Percentiles rank a stretch among this genome's conserved stretches.
Evolutionary conservation across 371 early-diverging fungal species (phyloP).

Genomic region (Thermomucor indicae-seudaticae): DNA sequence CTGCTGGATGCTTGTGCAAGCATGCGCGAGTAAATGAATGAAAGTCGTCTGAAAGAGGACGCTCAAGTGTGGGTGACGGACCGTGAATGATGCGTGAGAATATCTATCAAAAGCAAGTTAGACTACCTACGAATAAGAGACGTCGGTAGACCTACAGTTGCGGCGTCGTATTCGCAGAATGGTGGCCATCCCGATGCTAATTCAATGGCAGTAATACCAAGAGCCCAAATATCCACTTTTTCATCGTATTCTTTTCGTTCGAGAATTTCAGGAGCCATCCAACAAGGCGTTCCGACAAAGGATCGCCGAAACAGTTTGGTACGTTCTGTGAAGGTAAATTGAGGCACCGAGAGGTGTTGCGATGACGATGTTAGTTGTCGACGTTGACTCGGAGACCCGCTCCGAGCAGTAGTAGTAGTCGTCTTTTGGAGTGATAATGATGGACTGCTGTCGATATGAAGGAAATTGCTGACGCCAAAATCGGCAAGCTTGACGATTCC

Average conservation of each 20-base stretch:
- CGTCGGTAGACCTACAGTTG: constrained; percentile 53
- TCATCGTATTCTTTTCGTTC: constrained; percentile 69
- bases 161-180: constrained; percentile 83
- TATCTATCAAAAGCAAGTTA: constrained; percentile 13
- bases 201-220: constrained; percentile 97
- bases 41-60: constrained; percentile 5
- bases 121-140: neutral
- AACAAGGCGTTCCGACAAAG: constrained; percentile 84
- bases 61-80: constrained; percentile 23
- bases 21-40: too few species aligned
- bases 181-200: constrained; percentile 93
- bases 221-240: constrained; percentile 84
- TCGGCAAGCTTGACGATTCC: constrained; percentile 40
- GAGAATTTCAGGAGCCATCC: constrained; percentile 89
- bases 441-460: neutral
- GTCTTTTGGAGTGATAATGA: neutral
- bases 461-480: constrained; percentile 37
- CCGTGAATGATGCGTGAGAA: constrained; percentile 30
- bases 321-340: neutral
- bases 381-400: too few species aligned
- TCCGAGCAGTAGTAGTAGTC: neutral
- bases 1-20: constrained; percentile 63
- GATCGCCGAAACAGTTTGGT: constrained; percentile 17
- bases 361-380: too few species aligned
- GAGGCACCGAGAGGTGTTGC: neutral